Percentiles rank a stretch among this genome's conserved stretches.
Evolutionary conservation across 1,284 basidiomycete species (phyloP).

Genomic region (Cystobasidium sp.): DNA sequence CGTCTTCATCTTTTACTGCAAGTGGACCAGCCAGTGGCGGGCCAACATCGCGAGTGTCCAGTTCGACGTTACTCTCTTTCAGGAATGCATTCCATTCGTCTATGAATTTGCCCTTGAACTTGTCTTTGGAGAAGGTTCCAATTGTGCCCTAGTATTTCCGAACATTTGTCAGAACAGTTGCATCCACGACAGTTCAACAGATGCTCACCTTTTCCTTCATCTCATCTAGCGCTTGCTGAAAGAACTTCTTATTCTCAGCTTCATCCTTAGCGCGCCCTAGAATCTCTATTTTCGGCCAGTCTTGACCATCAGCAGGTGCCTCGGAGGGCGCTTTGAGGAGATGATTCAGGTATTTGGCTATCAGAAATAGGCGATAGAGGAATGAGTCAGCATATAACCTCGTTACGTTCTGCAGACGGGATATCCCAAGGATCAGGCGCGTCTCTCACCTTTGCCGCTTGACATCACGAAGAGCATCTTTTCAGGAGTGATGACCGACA

Average conservation of each 20-base stretch:
- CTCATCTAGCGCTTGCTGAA: constrained; percentile 53
- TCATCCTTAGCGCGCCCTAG: constrained; percentile 57
- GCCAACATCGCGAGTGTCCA: constrained; percentile 78
- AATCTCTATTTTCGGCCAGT: constrained; percentile 53
- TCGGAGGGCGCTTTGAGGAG: constrained; percentile 44
- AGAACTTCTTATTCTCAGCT: constrained; percentile 56
- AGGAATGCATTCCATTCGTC: constrained; percentile 71
- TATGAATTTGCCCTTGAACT: constrained; percentile 75
- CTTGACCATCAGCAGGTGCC: constrained; percentile 19
- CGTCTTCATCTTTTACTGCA: constrained; percentile 87
- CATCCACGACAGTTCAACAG: not conserved
- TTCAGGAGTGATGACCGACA: constrained; percentile 76
- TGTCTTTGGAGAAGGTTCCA: constrained; percentile 75
- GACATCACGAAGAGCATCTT: constrained; percentile 83
- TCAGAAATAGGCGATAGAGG: not conserved
- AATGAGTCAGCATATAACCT: not conserved
- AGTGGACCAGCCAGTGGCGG: constrained; percentile 76
- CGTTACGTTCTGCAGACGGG: not conserved
- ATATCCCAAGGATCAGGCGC: not conserved
- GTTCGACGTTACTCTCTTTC: constrained; percentile 57
- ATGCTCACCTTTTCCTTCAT: constrained; percentile 47
- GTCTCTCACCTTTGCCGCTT: constrained; percentile 75
- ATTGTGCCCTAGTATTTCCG: constrained; percentile 58
- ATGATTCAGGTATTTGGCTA: constrained; percentile 52
- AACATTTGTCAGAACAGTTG: not conserved